A percentile compares a stretch with the other conserved stretches of the same genome.
Conservation (phyloP, 2,329 filamentous ascomycete species). For the Lachnellula cervina region DNA sequence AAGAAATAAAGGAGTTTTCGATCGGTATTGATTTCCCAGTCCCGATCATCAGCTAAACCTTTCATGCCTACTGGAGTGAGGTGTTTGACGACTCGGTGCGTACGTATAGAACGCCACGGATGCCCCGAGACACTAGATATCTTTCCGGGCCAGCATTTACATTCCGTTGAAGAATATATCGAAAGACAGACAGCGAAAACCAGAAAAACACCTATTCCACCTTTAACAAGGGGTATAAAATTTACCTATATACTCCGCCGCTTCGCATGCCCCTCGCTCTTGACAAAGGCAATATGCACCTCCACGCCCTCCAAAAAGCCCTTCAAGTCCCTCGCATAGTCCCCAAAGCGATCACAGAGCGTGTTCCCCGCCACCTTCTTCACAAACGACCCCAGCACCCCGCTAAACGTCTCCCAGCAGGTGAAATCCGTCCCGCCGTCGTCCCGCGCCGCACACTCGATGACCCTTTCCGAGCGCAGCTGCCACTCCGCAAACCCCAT, state of each 20-base stretch:
- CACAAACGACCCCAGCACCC: slow-evolving; percentile 34
- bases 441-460: slow-evolving; percentile 40
- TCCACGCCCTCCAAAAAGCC: slow-evolving; percentile 14
- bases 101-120: too few relatives aligned
- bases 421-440: slow-evolving; percentile 36
- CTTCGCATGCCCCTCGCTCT: not conserved
- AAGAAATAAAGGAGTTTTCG: too few relatives aligned
- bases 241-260: not conserved
- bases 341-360: slow-evolving; percentile 34
- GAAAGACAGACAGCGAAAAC: too few relatives aligned
- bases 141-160: too few relatives aligned
- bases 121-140: too few relatives aligned
- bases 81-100: too few relatives aligned
- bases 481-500: slow-evolving; percentile 31
- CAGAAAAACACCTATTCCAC: too few relatives aligned
- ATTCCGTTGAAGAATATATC: too few relatives aligned
- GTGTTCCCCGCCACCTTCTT: slow-evolving; percentile 30
- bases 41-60: too few relatives aligned
- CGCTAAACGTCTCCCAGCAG: slow-evolving; percentile 44
- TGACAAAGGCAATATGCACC: not conserved
- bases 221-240: too few relatives aligned
- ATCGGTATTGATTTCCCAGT: too few relatives aligned
- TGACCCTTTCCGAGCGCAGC: slow-evolving; percentile 37
- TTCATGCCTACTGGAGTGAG: too few relatives aligned
- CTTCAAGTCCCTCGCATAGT: slow-evolving; percentile 39